phyloP scores from a whole-genome alignment of 768 basidiomycete genomes.

The Termitomyces sp. region DNA sequence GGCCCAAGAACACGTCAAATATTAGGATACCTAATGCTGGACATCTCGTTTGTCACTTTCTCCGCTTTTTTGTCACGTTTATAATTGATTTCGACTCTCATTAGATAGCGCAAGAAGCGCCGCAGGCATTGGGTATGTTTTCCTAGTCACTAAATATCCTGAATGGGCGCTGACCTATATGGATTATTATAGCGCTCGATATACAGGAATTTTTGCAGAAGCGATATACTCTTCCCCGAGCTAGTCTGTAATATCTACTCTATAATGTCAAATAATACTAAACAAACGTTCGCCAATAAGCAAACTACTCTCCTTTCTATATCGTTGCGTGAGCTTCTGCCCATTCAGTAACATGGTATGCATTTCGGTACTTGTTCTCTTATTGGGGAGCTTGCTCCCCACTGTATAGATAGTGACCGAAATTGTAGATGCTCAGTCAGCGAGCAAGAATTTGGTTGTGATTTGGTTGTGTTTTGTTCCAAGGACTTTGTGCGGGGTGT shows the following conservation, averaged over 20 bases:
- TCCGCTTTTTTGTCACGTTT: neutral
- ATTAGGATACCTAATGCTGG: constrained; percentile 34
- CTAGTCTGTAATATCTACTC: constrained; percentile 1
- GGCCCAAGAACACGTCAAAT: constrained; percentile 40
- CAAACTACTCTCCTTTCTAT: neutral
- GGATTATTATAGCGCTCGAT: constrained; percentile 9
- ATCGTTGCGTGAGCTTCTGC: neutral
- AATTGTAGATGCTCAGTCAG: no score
- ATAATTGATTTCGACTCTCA: neutral
- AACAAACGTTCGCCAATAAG: neutral
- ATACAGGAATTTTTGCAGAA: constrained; percentile 7
- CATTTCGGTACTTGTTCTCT: no score
- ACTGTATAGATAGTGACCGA: no score
- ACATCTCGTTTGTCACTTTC: constrained; percentile 35
- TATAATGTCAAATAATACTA: neutral
- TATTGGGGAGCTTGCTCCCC: no score
- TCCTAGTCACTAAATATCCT: neutral
- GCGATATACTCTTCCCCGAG: constrained; percentile 7
- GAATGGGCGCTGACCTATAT: neutral
- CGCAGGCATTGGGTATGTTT: constrained; percentile 26
- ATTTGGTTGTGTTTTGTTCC: no score
- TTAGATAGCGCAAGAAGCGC: constrained; percentile 41
- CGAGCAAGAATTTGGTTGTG: no score
- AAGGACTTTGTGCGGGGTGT: no score
- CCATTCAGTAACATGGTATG: no score